Percentiles rank a stretch among this genome's conserved stretches.
phyloP scores from a whole-genome alignment of 495 filamentous ascomycete species.

The Aspergillus conjunctus region DNA sequence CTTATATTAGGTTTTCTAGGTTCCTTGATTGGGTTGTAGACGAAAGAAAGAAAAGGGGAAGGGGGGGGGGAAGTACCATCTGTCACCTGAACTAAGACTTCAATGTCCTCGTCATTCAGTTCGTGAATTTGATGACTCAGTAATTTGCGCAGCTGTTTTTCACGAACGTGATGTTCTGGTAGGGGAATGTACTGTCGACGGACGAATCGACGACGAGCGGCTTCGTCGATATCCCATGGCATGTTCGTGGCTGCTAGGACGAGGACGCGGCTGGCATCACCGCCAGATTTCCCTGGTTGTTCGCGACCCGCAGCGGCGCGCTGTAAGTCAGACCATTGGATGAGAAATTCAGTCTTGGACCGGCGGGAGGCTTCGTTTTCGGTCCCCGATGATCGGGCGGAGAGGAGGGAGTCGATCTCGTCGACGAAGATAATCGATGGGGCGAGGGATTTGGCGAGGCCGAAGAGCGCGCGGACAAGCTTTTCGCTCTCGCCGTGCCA shows the following conservation, averaged over 20 bases:
- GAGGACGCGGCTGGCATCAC: conserved; percentile 87
- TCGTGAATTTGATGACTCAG: conserved; percentile 86
- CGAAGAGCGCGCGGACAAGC: conserved; percentile 90
- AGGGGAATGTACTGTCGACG: conserved; percentile 94
- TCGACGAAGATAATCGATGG: conserved; percentile 99
- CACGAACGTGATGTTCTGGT: conserved; percentile 79
- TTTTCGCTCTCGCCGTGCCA: conserved; percentile 97
- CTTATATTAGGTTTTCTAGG: conserved; percentile 2
- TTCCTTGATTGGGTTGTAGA: background rate
- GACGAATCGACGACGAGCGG: conserved; percentile 88
- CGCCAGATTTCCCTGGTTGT: conserved; percentile 59
- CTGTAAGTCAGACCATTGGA: conserved; percentile 95
- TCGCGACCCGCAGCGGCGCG: conserved; percentile 88
- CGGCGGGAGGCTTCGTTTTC: conserved; percentile 93
- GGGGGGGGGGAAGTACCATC: conserved; percentile 61
- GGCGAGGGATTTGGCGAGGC: conserved; percentile 83
- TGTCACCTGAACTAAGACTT: conserved; percentile 75
- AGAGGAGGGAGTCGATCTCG: conserved; percentile 95
- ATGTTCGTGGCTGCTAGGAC: conserved; percentile 96
- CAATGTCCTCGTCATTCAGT: conserved; percentile 72
- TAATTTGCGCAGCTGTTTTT: conserved; percentile 73
- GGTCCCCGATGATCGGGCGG: conserved; percentile 74
- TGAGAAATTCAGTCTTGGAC: conserved; percentile 97
- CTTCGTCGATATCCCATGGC: conserved; percentile 98
- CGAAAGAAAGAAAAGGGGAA: background rate